phyloP scores from a whole-genome alignment of 305 asterid genomes.

The Plantago rigida region DNA sequence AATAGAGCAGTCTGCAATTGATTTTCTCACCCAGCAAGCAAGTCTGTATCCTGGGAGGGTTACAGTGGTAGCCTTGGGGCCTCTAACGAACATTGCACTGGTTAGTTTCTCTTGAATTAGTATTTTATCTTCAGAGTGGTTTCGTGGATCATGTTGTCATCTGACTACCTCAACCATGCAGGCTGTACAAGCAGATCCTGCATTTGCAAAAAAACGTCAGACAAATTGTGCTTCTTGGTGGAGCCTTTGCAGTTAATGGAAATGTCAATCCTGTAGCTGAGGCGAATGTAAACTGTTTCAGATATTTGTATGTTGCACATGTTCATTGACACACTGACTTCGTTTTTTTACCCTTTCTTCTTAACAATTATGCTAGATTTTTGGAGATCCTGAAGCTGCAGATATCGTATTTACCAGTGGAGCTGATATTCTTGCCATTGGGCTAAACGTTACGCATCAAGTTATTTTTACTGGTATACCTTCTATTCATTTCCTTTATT shows the following conservation, averaged over 20 bases:
- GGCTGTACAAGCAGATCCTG: conserved; percentile 87
- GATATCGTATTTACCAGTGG: conserved; percentile 93
- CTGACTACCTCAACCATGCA: conserved; percentile 30
- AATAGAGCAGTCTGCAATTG: conserved; percentile 63
- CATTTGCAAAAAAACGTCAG: conserved; percentile 59
- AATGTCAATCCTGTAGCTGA: conserved; percentile 96
- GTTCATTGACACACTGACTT: neutral
- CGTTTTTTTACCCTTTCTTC: conserved; percentile 7
- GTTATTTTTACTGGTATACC: conserved; percentile 69
- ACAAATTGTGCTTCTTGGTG: conserved; percentile 89
- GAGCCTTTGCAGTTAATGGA: conserved; percentile 92
- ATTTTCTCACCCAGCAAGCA: conserved; percentile 67
- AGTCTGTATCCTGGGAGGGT: conserved; percentile 65
- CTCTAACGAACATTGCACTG: conserved; percentile 82
- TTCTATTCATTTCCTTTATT: neutral
- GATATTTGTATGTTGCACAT: conserved; percentile 6
- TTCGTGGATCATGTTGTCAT: conserved; percentile 14
- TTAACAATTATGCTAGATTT: conserved; percentile 44
- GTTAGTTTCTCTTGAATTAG: conserved; percentile 32
- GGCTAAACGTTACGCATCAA: conserved; percentile 86
- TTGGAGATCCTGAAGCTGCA: conserved; percentile 98
- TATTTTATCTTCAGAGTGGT: conserved; percentile 14
- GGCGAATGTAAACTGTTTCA: conserved; percentile 54
- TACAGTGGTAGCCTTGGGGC: conserved; percentile 94
- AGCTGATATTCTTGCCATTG: conserved; percentile 87